Evolutionary conservation across 352 stramenopile species (phyloP), one percentile per base, ranked within the genome.

Genomic region (Globisporangium apiculatum): DNA sequence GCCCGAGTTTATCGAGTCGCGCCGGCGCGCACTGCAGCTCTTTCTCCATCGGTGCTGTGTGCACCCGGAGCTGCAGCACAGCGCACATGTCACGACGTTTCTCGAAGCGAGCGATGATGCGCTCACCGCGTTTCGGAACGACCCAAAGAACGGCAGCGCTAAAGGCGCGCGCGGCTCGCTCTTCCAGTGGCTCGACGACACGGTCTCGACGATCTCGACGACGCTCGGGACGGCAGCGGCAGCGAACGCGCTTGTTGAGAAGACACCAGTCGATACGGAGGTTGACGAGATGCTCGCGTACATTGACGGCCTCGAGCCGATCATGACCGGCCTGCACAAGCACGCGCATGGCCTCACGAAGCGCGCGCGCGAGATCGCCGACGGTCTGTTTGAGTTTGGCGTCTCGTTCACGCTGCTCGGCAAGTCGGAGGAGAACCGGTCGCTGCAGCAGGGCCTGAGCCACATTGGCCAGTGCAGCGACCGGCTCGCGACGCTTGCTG

Each of bases 251-350:
- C 79, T 79, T 45, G 67, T 96, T 17, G 72, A 88, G 11, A 96
- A 96, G 70, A 95, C 89, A 1, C 81, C 85, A 0, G 91, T 94
- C 15, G 96, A 99, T 66, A 61, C 97, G 12, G 76, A 98, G 64
- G 95, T 98, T 60, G 94, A 98, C 51, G 94, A 98, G 66, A 97
- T 98, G 69, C 89, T 97, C 67, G 81, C 85, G 10, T 98, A 99
- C 71, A 94, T 99, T 68, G 91, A 98, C 71, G 87, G 86, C 1
- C 68, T 99, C 1, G 89, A 98, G 59, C 89, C 87, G 18, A 97
- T 98, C 69, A 98, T 98, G 83, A 93, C 89, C 58, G 91, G 93
- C 5, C 80, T 99, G 8, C 87, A 96, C 55, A 96, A 97, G 63
- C 96, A 99, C 62, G 91, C 94, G 0, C 83, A 94, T 54, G 89